phyloP scores from a whole-genome alignment of 441 rosid genomes.

The Hura crepitans region DNA sequence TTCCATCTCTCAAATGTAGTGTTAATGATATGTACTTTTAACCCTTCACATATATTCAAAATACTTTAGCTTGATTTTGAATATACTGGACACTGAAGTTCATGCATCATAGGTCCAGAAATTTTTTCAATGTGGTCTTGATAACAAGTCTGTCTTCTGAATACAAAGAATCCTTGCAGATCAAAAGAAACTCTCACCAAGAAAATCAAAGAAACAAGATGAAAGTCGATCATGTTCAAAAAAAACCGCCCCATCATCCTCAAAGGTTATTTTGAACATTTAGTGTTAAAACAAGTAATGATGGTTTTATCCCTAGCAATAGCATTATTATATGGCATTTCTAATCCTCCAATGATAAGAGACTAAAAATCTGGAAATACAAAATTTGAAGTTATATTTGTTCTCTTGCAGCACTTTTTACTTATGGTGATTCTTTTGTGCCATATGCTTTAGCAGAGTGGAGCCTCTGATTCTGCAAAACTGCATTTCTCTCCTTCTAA shows the following conservation, averaged over 20 bases:
- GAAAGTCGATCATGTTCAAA: conserved; percentile 43
- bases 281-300: background rate
- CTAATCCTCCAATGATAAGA: background rate
- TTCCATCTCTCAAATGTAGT: background rate
- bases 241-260: conserved; percentile 33
- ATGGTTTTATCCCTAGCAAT: background rate
- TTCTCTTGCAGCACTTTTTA: conserved; percentile 9
- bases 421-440: conserved; percentile 18
- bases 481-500: conserved; percentile 41
- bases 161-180: conserved; percentile 39
- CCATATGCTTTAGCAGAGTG: conserved; percentile 34
- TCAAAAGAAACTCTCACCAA: conserved; percentile 31
- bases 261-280: conserved; percentile 42
- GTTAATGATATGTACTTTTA: background rate
- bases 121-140: background rate
- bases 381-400: background rate
- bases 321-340: background rate
- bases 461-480: conserved; percentile 27
- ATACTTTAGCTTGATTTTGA: background rate
- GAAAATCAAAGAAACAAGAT: conserved; percentile 38
- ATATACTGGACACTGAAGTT: background rate
- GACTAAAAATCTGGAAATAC: no score
- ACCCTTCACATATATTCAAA: background rate
- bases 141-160: conserved; percentile 24
- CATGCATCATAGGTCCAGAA: background rate